A percentile compares a stretch with the other conserved stretches of the same genome.
Evolutionary conservation across 2,329 filamentous ascomycete species (phyloP).

Genomic region (Hypoxylon sp.): DNA sequence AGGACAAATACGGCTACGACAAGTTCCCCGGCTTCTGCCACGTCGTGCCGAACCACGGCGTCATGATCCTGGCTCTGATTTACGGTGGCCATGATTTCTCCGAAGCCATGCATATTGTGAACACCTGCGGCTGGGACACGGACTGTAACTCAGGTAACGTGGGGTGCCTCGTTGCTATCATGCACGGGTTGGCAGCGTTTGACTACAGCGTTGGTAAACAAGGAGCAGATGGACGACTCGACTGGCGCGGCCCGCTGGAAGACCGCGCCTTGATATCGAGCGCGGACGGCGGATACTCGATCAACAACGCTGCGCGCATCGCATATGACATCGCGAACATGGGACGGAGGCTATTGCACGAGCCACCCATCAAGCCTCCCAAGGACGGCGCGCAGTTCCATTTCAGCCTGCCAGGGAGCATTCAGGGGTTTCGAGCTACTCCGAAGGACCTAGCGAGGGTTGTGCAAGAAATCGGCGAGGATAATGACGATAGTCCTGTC

Average conservation of each 20-base stretch:
- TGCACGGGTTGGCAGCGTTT: slow-evolving; percentile 54
- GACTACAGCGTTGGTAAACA: slow-evolving; percentile 25
- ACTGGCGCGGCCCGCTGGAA: slow-evolving; percentile 57
- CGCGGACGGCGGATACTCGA: slow-evolving; percentile 56
- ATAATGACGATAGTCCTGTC: neutral
- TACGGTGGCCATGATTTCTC: slow-evolving; percentile 53
- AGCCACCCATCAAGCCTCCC: slow-evolving; percentile 44
- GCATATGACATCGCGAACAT: slow-evolving; percentile 53
- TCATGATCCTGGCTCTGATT: slow-evolving; percentile 56
- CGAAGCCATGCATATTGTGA: slow-evolving; percentile 57
- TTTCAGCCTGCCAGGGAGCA: slow-evolving; percentile 56
- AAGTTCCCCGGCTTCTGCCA: slow-evolving; percentile 55
- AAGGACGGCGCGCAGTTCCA: slow-evolving; percentile 57
- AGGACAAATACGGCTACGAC: slow-evolving; percentile 55
- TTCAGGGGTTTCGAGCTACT: slow-evolving; percentile 54
- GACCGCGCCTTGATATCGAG: slow-evolving; percentile 57
- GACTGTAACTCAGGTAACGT: slow-evolving; percentile 59
- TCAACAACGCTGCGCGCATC: slow-evolving; percentile 56
- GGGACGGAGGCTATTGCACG: slow-evolving; percentile 49
- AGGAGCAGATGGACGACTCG: slow-evolving; percentile 29
- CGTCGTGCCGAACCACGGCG: slow-evolving; percentile 55
- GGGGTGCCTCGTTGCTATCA: slow-evolving; percentile 56
- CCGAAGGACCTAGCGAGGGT: neutral
- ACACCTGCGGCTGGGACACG: slow-evolving; percentile 58
- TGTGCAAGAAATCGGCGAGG: slow-evolving; percentile 15